phyloP scores from a whole-genome alignment of 2,329 filamentous ascomycete genomes.

The Scytalidium sp. region DNA sequence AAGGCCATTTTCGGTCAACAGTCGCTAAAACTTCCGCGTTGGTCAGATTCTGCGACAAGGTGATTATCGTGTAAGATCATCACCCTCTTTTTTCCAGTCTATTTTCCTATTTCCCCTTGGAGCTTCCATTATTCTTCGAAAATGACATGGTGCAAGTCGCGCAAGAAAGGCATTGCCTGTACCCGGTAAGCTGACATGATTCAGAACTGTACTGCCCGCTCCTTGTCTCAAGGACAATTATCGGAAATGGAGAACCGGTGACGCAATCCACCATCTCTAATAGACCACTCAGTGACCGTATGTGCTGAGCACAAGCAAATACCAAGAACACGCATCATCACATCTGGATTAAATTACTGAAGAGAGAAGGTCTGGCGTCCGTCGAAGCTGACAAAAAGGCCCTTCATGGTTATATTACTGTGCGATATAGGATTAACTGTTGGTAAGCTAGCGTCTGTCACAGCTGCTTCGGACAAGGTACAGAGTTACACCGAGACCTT shows the following conservation, averaged over 20 bases:
- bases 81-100: neutral
- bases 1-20: neutral
- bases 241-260: neutral
- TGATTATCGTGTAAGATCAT: neutral
- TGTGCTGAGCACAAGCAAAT: too few species aligned
- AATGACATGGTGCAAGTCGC: too few species aligned
- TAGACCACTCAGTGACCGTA: too few species aligned
- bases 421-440: slow-evolving; percentile 5
- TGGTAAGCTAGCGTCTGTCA: too few species aligned
- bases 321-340: neutral
- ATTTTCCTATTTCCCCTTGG: neutral
- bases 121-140: too few species aligned
- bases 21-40: neutral
- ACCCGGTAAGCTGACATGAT: neutral
- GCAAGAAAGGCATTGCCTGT: neutral
- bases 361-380: neutral
- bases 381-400: neutral
- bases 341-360: neutral
- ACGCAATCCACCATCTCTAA: neutral
- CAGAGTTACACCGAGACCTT: neutral
- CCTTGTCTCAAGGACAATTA: neutral
- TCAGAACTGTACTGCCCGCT: neutral
- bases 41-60: neutral
- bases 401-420: too few species aligned
- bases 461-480: neutral